Conservation (phyloP, 2,329 filamentous ascomycete species). For the Epichloe hybrida region DNA sequence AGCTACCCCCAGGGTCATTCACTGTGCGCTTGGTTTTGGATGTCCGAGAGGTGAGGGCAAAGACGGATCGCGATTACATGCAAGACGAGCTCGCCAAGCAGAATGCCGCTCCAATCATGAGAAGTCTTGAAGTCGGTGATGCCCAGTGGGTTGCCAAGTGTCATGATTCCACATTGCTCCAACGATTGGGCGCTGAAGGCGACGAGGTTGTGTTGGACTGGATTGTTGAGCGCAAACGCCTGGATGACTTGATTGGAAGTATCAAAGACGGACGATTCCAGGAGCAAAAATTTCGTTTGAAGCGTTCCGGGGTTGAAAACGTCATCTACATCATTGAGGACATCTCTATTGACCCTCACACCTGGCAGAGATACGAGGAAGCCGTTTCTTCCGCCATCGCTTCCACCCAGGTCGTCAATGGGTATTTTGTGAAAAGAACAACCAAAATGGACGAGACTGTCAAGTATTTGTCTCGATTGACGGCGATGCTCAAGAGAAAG, state of each 20-base stretch:
- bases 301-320: constrained; percentile 58
- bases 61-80: constrained; percentile 64
- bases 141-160: constrained; percentile 68
- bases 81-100: constrained; percentile 55
- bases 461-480: constrained; percentile 61
- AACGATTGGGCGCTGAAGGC: constrained; percentile 44
- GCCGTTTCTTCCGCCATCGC: constrained; percentile 60
- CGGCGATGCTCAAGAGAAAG: constrained; percentile 47
- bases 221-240: constrained; percentile 67
- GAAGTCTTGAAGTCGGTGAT: constrained; percentile 59
- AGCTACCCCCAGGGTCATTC: constrained; percentile 52
- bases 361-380: constrained; percentile 46
- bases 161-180: constrained; percentile 42
- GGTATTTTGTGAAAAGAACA: constrained; percentile 67
- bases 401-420: constrained; percentile 64
- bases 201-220: constrained; percentile 65
- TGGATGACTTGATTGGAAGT: constrained; percentile 66
- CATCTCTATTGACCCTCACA: constrained; percentile 43
- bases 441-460: constrained; percentile 66
- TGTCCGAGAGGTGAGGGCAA: constrained; percentile 58
- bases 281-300: constrained; percentile 72
- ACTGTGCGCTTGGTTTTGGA: constrained; percentile 62
- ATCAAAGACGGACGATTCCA: constrained; percentile 75
- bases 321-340: constrained; percentile 72
- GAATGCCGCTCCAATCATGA: constrained; percentile 51